A percentile compares a stretch with the other conserved stretches of the same genome.
Conservation (phyloP, 225 moss, liverwort and hornwort genomes). For the Physcomitrium patens region DNA sequence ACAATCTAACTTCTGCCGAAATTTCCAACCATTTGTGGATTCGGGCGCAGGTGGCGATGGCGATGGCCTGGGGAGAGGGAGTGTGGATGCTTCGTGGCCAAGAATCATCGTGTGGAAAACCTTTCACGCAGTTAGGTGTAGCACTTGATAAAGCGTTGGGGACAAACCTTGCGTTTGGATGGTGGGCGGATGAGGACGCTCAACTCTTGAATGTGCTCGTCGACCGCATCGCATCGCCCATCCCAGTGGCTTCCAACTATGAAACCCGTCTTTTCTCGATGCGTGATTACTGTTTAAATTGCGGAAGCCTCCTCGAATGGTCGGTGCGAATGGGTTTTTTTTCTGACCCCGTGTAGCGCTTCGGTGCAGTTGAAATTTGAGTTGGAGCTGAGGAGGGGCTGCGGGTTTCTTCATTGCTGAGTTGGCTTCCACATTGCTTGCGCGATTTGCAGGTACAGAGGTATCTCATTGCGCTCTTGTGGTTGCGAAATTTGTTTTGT, state of each 20-base stretch:
- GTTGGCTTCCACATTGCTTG: neutral
- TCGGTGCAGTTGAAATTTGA: neutral
- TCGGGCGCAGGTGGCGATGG: neutral
- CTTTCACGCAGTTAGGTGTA: slow-evolving; percentile 14
- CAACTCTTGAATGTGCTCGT: neutral
- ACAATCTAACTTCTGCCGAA: neutral
- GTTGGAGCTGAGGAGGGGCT: neutral
- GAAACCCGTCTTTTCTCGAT: neutral
- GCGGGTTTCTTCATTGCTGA: neutral
- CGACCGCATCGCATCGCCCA: neutral
- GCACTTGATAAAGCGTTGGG: neutral
- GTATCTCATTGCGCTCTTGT: neutral
- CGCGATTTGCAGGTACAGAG: neutral
- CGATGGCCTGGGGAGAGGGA: slow-evolving; percentile 11
- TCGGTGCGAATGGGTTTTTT: neutral
- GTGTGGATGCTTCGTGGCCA: slow-evolving; percentile 50
- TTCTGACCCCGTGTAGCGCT: neutral
- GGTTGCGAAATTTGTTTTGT: neutral
- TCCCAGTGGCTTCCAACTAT: neutral
- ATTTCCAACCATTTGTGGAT: neutral
- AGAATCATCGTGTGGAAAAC: slow-evolving; percentile 39
- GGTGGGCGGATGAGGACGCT: slow-evolving; percentile 34
- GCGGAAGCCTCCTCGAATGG: neutral
- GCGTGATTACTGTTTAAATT: neutral
- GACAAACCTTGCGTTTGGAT: slow-evolving; percentile 12